Base-by-base conservation (phyloP, 2,329 filamentous ascomycete genomes). In the Phoma sp. region DNA sequence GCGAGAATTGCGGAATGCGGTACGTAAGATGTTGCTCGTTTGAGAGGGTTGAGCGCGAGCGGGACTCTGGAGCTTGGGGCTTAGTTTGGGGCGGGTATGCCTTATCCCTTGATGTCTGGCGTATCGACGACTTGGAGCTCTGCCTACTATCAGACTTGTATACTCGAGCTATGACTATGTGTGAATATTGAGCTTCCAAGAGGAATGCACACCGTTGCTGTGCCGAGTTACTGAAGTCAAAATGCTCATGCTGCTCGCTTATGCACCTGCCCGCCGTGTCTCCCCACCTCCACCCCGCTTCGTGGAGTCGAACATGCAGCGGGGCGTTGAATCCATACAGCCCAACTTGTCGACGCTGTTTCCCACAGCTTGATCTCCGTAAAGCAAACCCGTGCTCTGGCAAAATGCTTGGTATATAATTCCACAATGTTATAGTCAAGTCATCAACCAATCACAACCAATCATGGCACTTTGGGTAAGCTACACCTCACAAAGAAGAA, bases 401-500 rank as follows among this genome's bases (percentile, higher is more conserved):
- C 12, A 4, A 4, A 4, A 13, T 5, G 29, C 6, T 31, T 1
- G 12, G 6, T 13, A 15, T 31, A 31, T 31, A 29, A 29, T 2
- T 13, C 4, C 12, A 4, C 5, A 5, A 13, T 5, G 12, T 31
- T 5, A 13, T 1, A 10, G 4, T 13, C 1, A 2, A 4, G 13
- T 36, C 25, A 47, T 47, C 43, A 53, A 47, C 43, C 50, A 53
- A 53, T 53, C 43, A 53, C 21, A 51, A 45, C 33, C 33, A 45
- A 45, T 52, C 41, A 38, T 51, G 50, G 50, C 50, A 53, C 50
- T 53, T 53, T 53, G 50, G 48, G 47, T 51, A 43, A 6, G 47
- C 43, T 6, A 24, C 39, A 43, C 39, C 25, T 29, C 9, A 29
- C 25, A 29, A 8, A 29, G 25, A 29, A 10, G 25, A 29, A 10